Percentiles rank a stretch among this genome's conserved stretches.
phyloP scores from a whole-genome alignment of 495 filamentous ascomycete species.

The Penicillium salamii region DNA sequence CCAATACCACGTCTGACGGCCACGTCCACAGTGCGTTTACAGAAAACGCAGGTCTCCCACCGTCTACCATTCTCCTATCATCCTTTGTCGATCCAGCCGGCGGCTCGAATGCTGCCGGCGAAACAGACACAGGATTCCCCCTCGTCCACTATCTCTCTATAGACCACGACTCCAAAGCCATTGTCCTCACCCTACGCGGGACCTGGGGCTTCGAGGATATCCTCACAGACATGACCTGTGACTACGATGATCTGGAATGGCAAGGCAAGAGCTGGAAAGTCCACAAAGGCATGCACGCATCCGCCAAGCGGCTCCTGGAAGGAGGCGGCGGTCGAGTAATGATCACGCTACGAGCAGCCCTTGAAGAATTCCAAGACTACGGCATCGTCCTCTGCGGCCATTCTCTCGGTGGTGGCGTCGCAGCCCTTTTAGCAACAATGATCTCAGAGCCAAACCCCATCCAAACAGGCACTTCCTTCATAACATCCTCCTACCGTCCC shows the following conservation, averaged over 20 bases:
- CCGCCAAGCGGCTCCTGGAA: constrained; percentile 65
- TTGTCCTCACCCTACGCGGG: constrained; percentile 73
- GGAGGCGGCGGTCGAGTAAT: constrained; percentile 64
- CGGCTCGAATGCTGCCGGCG: constrained; percentile 66
- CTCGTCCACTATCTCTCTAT: constrained; percentile 76
- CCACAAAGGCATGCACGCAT: constrained; percentile 82
- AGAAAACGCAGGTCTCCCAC: constrained; percentile 63
- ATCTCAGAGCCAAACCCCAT: constrained; percentile 59
- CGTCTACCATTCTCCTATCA: constrained; percentile 67
- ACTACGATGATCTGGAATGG: constrained; percentile 71
- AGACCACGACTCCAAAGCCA: constrained; percentile 73
- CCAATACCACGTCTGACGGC: constrained; percentile 41
- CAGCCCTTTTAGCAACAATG: constrained; percentile 70
- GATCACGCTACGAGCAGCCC: constrained; percentile 63
- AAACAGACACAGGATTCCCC: constrained; percentile 71
- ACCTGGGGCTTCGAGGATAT: constrained; percentile 81
- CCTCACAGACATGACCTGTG: constrained; percentile 77
- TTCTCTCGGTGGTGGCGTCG: constrained; percentile 73
- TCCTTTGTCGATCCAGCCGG: constrained; percentile 75
- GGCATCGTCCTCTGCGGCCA: constrained; percentile 76
- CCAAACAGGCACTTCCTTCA: constrained; percentile 52
- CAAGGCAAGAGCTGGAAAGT: constrained; percentile 67
- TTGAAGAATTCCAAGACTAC: constrained; percentile 69
- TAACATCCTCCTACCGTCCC: constrained; percentile 45
- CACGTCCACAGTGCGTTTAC: constrained; percentile 71